Base-by-base conservation (phyloP, 2,329 filamentous ascomycete genomes). In the Pseudomassariella vexata region DNA sequence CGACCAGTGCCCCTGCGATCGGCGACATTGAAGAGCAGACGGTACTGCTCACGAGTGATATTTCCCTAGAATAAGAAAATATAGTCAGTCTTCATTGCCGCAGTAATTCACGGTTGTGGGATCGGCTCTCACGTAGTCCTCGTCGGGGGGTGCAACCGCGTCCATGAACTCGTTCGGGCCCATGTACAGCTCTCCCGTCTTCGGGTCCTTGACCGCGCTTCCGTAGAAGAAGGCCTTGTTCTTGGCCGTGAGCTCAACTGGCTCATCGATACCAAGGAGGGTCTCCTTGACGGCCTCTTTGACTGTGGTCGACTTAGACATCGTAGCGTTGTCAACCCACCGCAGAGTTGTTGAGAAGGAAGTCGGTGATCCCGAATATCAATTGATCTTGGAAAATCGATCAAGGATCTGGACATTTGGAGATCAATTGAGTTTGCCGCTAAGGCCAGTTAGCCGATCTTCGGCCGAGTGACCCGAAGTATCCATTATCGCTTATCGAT, bases 11-110 rank as follows among this genome's bases (percentile, higher is more conserved):
- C 74, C 44, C 76, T 77, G 48, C 85, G 79, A 61, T 98, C 92
- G 49, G 92, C 92, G 37, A 98, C 84, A 42, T 73, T 70, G 63
- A 98, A 98, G 28, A 98, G 83, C 52, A 98, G 84, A 32, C 82
- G 81, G 63, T 95, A 98, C 60, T 96, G 92, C 49, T 94, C 85
- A 47, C 90, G 82, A 65, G 88, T 86, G 68, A 98, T 96, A 63
- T 98, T 98, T 70, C 95, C 89, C 90, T 96, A 54, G 45, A 42
- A 26, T 20, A 30, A 20, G 25, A 22, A n/a, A 21, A 28, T 9
- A 9, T 6, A 15, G 35, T 43, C 22, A 44, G 36, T 17, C 24
- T 22, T 40, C 41, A 49, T 26, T 17, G 6, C 18, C 4, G 27
- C 15, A 23, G 18, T 11, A 17, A 6, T 11, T 9, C 12, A 14